Base-by-base conservation (phyloP, 768 basidiomycete species). In the Rossbeevera mucosa region DNA sequence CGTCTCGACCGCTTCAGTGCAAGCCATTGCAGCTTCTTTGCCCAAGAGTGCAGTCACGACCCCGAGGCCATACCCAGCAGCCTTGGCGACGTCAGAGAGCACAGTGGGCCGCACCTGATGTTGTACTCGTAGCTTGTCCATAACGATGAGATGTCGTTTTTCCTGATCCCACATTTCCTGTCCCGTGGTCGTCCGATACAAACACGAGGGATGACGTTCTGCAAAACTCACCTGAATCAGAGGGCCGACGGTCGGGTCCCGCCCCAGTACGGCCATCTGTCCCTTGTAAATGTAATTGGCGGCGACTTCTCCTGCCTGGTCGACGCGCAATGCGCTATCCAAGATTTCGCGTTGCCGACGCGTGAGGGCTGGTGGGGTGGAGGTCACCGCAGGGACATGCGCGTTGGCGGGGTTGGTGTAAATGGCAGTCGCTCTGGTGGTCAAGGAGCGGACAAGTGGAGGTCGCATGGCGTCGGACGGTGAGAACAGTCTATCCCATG, bases 111-210 rank as follows among this genome's bases (percentile, higher is more conserved):
- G 80, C 31, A 91, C 77, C 22, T 75, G 76, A 66, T 97, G 92
- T 67, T 98, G 94, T 2, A 79, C 59, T 59, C 89, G 89, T 18
- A 98, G 71, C 61, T 82, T 86, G 64, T 94, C 81, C 84, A 95
- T 91, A 28, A 93, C 90, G 0, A 72, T 64, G 12, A 98, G 75
- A 69, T 98, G 94, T 66, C 90, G 91, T 72, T 88, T 89, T 70
- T 98, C 94, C 66, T 92, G 92, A 29, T 91, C 83, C 93, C 94
- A 97, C 94, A 98, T 98, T 54, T 90, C 87, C 94, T 97, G 38
- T n/a, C 13, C 13, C 45, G 29, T 40, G n/a, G 52, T 36, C 54
- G 51, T 28, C 21, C 43, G 49, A 51, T 47, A 45, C 12, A 42
- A 50, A 29, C 30, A 16, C 44, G 30, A 36, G 20, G 50, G 33